phyloP scores from a whole-genome alignment of 768 basidiomycete genomes.

The Harrya chromipes region DNA sequence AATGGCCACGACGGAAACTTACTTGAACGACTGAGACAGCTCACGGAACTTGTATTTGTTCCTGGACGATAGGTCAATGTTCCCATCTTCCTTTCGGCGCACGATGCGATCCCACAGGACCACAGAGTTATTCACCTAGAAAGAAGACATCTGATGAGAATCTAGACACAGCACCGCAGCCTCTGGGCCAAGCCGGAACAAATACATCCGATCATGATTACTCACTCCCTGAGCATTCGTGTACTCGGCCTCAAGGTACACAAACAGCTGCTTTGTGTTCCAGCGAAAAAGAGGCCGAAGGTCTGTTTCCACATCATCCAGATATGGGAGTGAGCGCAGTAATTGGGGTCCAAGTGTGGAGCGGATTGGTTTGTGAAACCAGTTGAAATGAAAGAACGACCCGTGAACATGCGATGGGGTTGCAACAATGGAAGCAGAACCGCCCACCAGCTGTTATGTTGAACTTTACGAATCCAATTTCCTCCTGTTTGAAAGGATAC shows the following conservation, averaged over 20 bases:
- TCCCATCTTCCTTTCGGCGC: slow-evolving; percentile 71
- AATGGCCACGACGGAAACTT: slow-evolving; percentile 30
- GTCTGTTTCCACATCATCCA: slow-evolving; percentile 44
- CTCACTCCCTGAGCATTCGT: slow-evolving; percentile 68
- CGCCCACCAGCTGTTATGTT: slow-evolving; percentile 72
- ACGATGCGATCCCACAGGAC: slow-evolving; percentile 94
- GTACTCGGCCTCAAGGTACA: slow-evolving; percentile 86
- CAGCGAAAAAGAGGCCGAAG: slow-evolving; percentile 83
- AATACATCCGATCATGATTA: slow-evolving; percentile 7
- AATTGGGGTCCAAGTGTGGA: slow-evolving; percentile 13
- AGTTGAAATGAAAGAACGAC: slow-evolving; percentile 26
- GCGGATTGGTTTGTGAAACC: slow-evolving; percentile 9
- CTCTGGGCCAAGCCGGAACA: slow-evolving; percentile 20
- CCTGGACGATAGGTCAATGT: slow-evolving; percentile 47
- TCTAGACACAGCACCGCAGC: slow-evolving; percentile 10
- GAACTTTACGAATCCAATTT: slow-evolving; percentile 78
- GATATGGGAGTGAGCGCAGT: slow-evolving; percentile 8
- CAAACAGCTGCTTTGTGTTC: slow-evolving; percentile 95
- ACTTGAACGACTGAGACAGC: slow-evolving; percentile 71
- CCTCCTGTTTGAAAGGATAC: slow-evolving; percentile 61
- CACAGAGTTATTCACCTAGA: slow-evolving; percentile 67
- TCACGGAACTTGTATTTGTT: slow-evolving; percentile 88
- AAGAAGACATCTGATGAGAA: slow-evolving; percentile 13
- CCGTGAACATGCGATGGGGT: slow-evolving; percentile 20
- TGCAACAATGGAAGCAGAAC: slow-evolving; percentile 25